Evolutionary conservation across 2,329 filamentous ascomycete genomes (phyloP).

Genomic region (Neurospora crassa): DNA sequence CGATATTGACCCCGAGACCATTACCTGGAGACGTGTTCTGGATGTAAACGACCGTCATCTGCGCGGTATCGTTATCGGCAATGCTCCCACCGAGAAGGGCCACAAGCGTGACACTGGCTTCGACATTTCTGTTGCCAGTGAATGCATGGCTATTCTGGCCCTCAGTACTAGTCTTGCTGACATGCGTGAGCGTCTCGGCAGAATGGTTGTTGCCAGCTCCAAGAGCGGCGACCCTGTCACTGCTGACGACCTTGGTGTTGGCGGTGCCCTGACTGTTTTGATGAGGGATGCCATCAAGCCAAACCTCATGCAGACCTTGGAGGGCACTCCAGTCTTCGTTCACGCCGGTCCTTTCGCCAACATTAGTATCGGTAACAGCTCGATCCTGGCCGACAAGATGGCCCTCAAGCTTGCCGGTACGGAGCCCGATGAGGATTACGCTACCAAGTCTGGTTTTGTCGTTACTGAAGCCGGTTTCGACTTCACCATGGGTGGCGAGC

Average conservation of each 20-base stretch:
- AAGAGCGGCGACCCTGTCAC: constrained; percentile 81
- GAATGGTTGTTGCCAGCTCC: constrained; percentile 92
- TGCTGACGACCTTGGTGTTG: constrained; percentile 88
- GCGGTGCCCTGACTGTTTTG: constrained; percentile 82
- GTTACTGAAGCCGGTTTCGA: constrained; percentile 97
- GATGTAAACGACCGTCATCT: constrained; percentile 97
- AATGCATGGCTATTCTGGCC: constrained; percentile 97
- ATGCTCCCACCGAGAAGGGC: constrained; percentile 83
- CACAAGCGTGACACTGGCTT: constrained; percentile 84
- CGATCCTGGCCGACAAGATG: constrained; percentile 88
- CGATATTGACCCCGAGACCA: constrained; percentile 93
- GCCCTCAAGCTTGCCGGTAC: constrained; percentile 93
- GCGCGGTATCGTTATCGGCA: constrained; percentile 79
- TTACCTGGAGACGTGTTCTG: constrained; percentile 92
- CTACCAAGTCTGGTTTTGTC: constrained; percentile 79
- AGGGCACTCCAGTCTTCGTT: constrained; percentile 95
- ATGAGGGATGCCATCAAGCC: constrained; percentile 99
- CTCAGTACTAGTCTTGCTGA: constrained; percentile 80
- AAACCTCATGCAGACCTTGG: constrained; percentile 95
- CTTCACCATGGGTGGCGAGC: constrained; percentile 98
- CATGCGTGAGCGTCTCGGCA: constrained; percentile 84
- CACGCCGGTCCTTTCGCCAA: constrained; percentile 97
- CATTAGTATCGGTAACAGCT: constrained; percentile 95
- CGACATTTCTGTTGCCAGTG: constrained; percentile 94
- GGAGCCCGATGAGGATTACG: constrained; percentile 79